phyloP scores from a whole-genome alignment of 768 basidiomycete species.

The Russula brevipes region DNA sequence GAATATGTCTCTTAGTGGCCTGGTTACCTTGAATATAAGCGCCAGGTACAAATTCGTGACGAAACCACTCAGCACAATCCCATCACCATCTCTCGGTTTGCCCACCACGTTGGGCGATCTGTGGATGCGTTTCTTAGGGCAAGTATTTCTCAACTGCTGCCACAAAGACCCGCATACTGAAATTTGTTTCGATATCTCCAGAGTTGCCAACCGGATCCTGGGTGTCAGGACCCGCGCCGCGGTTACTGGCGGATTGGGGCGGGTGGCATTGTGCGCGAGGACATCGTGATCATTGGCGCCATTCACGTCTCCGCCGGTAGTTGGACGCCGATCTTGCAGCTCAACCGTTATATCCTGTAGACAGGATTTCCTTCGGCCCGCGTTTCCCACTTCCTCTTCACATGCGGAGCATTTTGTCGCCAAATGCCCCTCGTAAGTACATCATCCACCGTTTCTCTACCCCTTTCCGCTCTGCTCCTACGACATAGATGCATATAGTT shows the following conservation, averaged over 20 bases:
- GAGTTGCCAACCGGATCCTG: background rate
- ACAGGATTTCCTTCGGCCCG: no score
- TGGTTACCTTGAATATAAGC: constrained; percentile 8
- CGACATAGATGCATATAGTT: background rate
- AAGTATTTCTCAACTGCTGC: background rate
- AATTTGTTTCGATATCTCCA: background rate
- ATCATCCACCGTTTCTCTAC: background rate
- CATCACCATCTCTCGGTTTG: constrained; percentile 15
- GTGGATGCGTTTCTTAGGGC: constrained; percentile 16
- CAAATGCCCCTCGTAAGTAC: no score
- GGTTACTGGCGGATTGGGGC: constrained; percentile 7
- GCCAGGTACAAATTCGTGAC: constrained; percentile 20
- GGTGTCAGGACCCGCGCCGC: background rate
- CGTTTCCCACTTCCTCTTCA: background rate
- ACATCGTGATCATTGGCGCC: constrained; percentile 15
- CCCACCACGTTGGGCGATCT: constrained; percentile 13
- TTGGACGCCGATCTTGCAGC: constrained; percentile 23
- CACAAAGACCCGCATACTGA: background rate
- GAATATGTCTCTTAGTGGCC: constrained; percentile 9
- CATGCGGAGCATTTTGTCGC: no score
- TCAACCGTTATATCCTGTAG: background rate
- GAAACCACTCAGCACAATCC: constrained; percentile 7
- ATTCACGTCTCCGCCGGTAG: constrained; percentile 19
- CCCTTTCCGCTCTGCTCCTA: background rate
- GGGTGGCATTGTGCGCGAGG: background rate